Conservation (phyloP, 257 asterid genomes). For the Buddleja alternifolia region DNA sequence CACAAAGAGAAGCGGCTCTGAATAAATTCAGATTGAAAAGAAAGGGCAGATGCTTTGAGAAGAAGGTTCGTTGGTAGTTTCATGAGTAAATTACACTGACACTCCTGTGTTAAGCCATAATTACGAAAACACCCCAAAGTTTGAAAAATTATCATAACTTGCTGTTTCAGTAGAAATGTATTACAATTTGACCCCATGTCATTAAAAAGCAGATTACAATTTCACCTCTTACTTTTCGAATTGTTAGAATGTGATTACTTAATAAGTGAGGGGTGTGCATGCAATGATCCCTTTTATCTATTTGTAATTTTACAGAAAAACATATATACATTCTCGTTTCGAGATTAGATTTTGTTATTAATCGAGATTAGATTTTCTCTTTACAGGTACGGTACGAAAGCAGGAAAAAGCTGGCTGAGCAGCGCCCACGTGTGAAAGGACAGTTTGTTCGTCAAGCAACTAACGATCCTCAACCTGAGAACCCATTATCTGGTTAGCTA, state of each 20-base stretch:
- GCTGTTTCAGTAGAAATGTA: too few species aligned
- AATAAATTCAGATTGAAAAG: slow-evolving; percentile 79
- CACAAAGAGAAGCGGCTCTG: slow-evolving; percentile 82
- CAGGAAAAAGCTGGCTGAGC: slow-evolving; percentile 87
- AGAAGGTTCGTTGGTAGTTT: slow-evolving; percentile 63
- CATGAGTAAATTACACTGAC: slow-evolving; percentile 28
- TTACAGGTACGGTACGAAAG: slow-evolving; percentile 83
- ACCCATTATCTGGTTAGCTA: slow-evolving; percentile 37
- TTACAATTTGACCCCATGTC: too few species aligned
- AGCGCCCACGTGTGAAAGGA: slow-evolving; percentile 85
- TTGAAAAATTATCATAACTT: too few species aligned
- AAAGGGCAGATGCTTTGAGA: slow-evolving; percentile 89
- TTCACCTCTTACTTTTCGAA: too few species aligned
- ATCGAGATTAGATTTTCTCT: not conserved
- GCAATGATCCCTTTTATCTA: too few species aligned
- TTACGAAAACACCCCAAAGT: too few species aligned
- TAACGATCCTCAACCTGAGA: slow-evolving; percentile 47
- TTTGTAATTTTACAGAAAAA: too few species aligned
- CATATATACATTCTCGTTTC: too few species aligned
- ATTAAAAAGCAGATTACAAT: too few species aligned
- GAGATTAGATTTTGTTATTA: not conserved
- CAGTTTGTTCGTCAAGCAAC: slow-evolving; percentile 78
- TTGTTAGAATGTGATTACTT: too few species aligned
- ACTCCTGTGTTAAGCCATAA: too few species aligned
- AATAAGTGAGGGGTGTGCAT: too few species aligned